A percentile compares a stretch with the other conserved stretches of the same genome.
Evolutionary conservation across 1,139 yeast genomes (phyloP).

Genomic region (Debaryomyces sp.): DNA sequence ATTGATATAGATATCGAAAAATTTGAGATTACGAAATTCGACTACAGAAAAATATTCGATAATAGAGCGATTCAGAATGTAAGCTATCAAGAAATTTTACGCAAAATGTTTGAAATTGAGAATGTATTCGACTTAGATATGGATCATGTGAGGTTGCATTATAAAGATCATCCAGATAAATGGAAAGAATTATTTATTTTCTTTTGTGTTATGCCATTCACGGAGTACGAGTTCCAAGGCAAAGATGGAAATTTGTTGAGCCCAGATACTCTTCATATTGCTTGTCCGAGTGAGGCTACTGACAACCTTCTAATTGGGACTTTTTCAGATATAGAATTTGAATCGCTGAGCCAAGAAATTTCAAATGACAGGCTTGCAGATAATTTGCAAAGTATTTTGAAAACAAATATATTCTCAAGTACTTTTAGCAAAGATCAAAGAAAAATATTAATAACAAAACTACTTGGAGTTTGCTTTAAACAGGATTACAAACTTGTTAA

Average conservation of each 20-base stretch:
- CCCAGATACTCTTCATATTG: background rate
- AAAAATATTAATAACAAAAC: no score
- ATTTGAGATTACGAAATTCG: slow-evolving; percentile 2
- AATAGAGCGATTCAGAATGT: background rate
- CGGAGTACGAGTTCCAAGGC: background rate
- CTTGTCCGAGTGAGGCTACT: background rate
- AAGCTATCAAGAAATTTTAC: background rate
- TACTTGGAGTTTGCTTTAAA: no score
- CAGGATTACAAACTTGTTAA: background rate
- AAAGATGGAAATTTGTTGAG: background rate
- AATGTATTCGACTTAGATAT: background rate
- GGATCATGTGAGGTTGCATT: background rate
- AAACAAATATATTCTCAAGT: background rate
- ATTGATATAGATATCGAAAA: background rate
- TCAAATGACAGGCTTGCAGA: background rate
- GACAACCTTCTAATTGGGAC: background rate
- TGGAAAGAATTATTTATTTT: background rate
- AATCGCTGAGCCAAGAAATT: background rate
- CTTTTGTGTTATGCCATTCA: background rate
- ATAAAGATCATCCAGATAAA: slow-evolving; percentile 13
- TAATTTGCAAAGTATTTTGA: background rate
- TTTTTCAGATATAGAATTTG: background rate
- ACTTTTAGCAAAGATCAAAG: background rate
- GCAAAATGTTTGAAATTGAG: background rate
- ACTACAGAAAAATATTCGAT: background rate